Conservation (phyloP, 1,284 basidiomycete species). For the Anthracocystis panici-leucophaei region DNA sequence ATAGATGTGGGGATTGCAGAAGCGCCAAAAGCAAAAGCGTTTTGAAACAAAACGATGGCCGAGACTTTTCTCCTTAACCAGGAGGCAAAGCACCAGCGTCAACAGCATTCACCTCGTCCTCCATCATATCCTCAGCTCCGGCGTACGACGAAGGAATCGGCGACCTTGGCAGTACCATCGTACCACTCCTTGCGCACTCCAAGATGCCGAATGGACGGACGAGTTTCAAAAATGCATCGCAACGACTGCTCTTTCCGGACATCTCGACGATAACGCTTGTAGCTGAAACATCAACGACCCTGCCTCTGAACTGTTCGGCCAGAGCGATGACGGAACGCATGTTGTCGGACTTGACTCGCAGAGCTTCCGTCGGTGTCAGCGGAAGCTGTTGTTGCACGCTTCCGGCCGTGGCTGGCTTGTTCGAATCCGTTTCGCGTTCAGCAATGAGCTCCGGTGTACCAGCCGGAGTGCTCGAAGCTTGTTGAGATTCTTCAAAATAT, state of each 20-base stretch:
- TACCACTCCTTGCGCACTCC: conserved; percentile 86
- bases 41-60: no score
- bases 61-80: conserved; percentile 45
- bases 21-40: no score
- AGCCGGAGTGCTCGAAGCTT: conserved; percentile 26
- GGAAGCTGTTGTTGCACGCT: conserved; percentile 68
- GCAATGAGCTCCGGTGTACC: conserved; percentile 56
- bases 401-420: conserved; percentile 20
- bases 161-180: conserved; percentile 68
- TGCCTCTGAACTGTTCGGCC: conserved; percentile 88
- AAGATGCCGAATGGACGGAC: conserved; percentile 95
- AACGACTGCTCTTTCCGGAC: conserved; percentile 88
- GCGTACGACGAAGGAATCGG: conserved; percentile 65
- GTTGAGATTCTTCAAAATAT: conserved; percentile 78
- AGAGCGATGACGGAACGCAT: conserved; percentile 86
- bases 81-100: conserved; percentile 67
- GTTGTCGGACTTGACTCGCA: conserved; percentile 90
- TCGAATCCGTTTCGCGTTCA: conserved; percentile 48
- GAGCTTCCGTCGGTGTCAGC: conserved; percentile 80
- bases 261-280: conserved; percentile 95
- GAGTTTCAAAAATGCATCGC: conserved; percentile 92
- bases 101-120: conserved; percentile 59
- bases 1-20: no score
- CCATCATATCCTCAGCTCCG: conserved; percentile 54
- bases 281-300: conserved; percentile 93